Base-by-base conservation (phyloP, 495 filamentous ascomycete genomes). In the Aspergillus sclerotioniger region DNA sequence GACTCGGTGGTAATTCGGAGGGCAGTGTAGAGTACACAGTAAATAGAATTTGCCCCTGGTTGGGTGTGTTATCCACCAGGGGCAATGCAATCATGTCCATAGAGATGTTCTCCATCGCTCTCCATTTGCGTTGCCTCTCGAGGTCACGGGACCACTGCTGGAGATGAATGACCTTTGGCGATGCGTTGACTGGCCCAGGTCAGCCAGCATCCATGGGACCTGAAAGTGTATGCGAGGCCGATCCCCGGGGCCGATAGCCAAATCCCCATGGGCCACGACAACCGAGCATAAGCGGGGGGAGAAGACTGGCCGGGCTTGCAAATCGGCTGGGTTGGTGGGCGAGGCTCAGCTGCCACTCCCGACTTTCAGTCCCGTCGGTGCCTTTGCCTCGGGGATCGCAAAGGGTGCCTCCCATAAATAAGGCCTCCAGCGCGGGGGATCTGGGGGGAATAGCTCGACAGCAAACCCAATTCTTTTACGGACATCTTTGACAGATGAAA, bases 311-410 rank as follows among this genome's bases (percentile, higher is more conserved):
- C 64, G 64, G 64, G 56, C 56, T 21, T 1, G 37, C 21, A 20
- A 46, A 57, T 67, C 65, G 65, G 65, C 61, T 64, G 53, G 21
- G 28, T 20, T 16, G 9, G 16, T 45, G 51, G 33, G 17, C 54
- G 48, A 62, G 65, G 57, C 62, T 64, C 71, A 62, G 69, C 58
- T 10, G 44, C 20, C 47, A 32, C 15, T 71, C 67, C 71, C 68
- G 69, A 65, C 61, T 45, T 64, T 54, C 61, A 61, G 49, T 65
- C 64, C 71, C 67, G 65, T 61, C 28, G 21, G 12, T 21, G 32
- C 25, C 48, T 58, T 66, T 64, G 67, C 71, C 71, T 74, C 71
- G 71, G 71, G 70, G 66, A 68, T 61, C 33, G 47, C 17, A 29
- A 31, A 12, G 0, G 20, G 3, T 39, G 0, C 16, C 33, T 35